Evolutionary conservation across 257 asterid genomes (phyloP), one percentile per base, ranked within the genome.

Genomic region (Jasminum sambac): DNA sequence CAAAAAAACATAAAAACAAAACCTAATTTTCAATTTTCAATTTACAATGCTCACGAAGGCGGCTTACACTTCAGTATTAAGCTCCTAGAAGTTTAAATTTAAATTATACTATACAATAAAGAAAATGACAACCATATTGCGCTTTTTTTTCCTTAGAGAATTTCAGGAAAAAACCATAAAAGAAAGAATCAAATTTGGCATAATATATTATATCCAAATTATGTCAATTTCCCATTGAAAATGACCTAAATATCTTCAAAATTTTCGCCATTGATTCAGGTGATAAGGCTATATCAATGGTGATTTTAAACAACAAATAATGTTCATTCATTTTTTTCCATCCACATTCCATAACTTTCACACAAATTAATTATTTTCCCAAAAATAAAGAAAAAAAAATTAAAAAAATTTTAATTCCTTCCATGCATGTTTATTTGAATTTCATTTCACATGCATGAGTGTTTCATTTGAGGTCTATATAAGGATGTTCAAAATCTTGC

Each of bases 391-490:
- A 67, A 60, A 78, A n/a, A 34, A 65, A 10, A 9, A 69, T 34
- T 48, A 37, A 12, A 14, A 36, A 67, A 60, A 78, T 39, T 55
- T 21, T 30, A 30, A 30, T 30, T 30, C 36, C 36, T 30, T 55
- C 23, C 62, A 19, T 8, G 2, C 59, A 55, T 55, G 23, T 72
- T 55, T 72, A 78, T 75, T 71, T 73, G 76, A 68, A 69, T 80
- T 75, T 80, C 77, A 81, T 81, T 81, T 80, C 14, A n/a, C 66
- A 34, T 24, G 80, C 82, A 80, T 76, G 73, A 76, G 2, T 48
- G 43, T 69, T 38, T 69, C 74, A 81, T 81, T 74, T 77, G 69
- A 72, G 69, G 36, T 14, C 87, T 79, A 83, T 83, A 6, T 71
- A 83, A 83, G 68, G 63, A 64, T 8, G 57, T 17, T 16, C 62